Base-by-base conservation (phyloP, 2,329 filamentous ascomycete genomes). In the Fusarium austroafricanum region DNA sequence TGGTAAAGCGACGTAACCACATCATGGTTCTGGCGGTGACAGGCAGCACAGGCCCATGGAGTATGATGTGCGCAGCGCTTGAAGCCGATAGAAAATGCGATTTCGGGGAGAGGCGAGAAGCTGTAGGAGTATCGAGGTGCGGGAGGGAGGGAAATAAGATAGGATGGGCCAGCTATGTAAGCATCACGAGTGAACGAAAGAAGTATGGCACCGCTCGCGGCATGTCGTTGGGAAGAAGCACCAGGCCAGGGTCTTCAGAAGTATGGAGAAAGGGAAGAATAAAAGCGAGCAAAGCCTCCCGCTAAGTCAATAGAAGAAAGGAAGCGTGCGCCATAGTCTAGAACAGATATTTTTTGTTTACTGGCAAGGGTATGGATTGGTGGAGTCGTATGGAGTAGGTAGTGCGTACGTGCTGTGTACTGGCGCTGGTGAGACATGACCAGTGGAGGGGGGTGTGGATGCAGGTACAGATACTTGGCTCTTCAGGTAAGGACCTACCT, bases 1-100 rank as follows among this genome's bases (percentile, higher is more conserved):
- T 76, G 57, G 78, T 75, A 66, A 82, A 72, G 50, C 82, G 82
- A 29, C 83, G 84, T 50, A 86, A 63, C 76, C 82, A 81, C 67
- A 80, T 81, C 83, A 86, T 85, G 73, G 63, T 61, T 43, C 40
- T 44, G 51, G 43, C 17, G 33, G 43, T 35, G 29, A 55, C 29
- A 44, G 45, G 57, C 54, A 50, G 29, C 55, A 39, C 47, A 26
- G 35, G 57, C 53, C 47, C 56, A 46, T 51, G 33, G 52, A 40
- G n/a, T 42, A 35, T 51, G 31, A 45, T 43, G 50, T 53, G 54
- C 46, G 40, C 28, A 56, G 46, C 42, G 31, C 47, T 35, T 44
- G 29, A 23, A 31, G 29, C 12, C 17, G 28, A 15, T 14, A 29
- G 17, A 38, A 39, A 11, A n/a, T 29, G 59, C 56, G 70, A 46